A percentile compares a stretch with the other conserved stretches of the same genome.
These are phyloP conservation scores for Firmiana major DNA, from an alignment of 345 rosid genomes.

Conservation along the genomic window DNA sequence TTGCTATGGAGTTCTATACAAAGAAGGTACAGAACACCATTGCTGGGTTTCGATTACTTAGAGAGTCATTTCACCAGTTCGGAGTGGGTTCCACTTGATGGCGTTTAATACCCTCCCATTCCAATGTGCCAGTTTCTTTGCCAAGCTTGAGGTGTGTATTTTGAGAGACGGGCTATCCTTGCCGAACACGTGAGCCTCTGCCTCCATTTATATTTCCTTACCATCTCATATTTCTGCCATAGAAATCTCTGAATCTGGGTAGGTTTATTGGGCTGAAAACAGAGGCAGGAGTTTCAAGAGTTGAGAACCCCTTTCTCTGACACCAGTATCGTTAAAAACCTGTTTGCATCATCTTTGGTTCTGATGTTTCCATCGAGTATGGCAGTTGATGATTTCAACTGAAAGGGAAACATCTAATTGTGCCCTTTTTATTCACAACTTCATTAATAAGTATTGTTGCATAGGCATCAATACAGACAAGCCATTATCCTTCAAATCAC, in stretches of 20 bases:
- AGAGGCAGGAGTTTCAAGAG: not conserved
- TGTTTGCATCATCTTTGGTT: not conserved
- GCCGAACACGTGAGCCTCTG: too few relatives aligned
- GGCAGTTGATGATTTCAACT: not conserved
- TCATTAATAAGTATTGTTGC: not conserved
- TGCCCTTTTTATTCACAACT: not conserved
- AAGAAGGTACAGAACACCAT: not conserved
- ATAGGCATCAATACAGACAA: not conserved
- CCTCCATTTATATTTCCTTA: not conserved
- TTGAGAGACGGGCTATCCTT: not conserved
- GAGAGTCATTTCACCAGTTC: not conserved
- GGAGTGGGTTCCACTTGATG: not conserved
- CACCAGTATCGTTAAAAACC: not conserved
- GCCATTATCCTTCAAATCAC: constrained; percentile 4
- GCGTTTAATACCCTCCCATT: not conserved
- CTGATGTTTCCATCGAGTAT: constrained; percentile 1
- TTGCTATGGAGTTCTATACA: not conserved
- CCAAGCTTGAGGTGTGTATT: not conserved
- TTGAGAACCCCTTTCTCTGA: not conserved
- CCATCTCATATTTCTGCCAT: not conserved
- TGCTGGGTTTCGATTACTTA: not conserved
- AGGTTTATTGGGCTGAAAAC: not conserved
- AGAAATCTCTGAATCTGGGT: not conserved
- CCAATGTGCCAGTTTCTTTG: too few relatives aligned
- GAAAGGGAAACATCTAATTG: not conserved